Evolutionary conservation across 257 asterid genomes (phyloP).

Genomic region (Solanum ahanhuiri): DNA sequence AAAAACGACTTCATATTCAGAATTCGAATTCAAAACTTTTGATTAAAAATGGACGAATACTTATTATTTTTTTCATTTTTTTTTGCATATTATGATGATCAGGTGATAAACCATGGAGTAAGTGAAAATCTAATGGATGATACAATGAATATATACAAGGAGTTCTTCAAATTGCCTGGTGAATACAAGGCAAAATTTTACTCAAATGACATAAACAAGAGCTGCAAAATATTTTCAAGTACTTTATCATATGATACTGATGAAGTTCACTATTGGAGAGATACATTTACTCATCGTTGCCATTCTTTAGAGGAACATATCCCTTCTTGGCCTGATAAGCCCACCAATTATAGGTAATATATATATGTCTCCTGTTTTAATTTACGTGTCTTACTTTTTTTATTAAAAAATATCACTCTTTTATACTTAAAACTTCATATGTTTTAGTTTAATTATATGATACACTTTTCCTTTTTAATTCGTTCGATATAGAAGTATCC

Average conservation of each 20-base stretch:
- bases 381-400: background rate
- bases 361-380: background rate
- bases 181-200: conserved; percentile 24
- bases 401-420: background rate
- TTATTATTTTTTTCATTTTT: background rate
- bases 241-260: conserved; percentile 3
- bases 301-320: conserved; percentile 42
- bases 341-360: conserved; percentile 6
- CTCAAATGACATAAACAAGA: conserved; percentile 18
- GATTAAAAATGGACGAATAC: background rate
- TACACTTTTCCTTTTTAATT: too few species aligned
- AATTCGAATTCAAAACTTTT: background rate
- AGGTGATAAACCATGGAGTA: conserved; percentile 51
- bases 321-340: conserved; percentile 51
- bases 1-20: background rate
- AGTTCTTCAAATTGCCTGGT: conserved; percentile 22
- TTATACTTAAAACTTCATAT: background rate
- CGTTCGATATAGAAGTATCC: too few species aligned
- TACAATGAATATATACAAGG: conserved; percentile 24
- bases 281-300: conserved; percentile 27
- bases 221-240: conserved; percentile 35
- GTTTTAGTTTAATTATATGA: too few species aligned
- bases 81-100: background rate
- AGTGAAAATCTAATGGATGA: conserved; percentile 16
- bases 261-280: conserved; percentile 14